Evolutionary conservation across 768 basidiomycete species (phyloP).

Genomic region (Panaeolus papilionaceus): DNA sequence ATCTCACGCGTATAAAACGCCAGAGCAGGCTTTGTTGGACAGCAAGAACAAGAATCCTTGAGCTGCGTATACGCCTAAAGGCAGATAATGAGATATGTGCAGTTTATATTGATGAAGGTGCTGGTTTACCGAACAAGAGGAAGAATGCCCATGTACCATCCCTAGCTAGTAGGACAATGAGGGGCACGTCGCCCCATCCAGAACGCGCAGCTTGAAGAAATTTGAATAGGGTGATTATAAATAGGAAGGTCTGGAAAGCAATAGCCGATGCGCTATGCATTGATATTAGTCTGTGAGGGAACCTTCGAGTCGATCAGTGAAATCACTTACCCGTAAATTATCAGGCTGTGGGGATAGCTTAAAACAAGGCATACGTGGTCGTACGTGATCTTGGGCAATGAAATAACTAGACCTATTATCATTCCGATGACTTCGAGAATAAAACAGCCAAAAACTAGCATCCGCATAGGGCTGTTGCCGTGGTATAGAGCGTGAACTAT

Average conservation of each 20-base stretch:
- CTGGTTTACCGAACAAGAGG: constrained; percentile 42
- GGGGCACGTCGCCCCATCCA: constrained; percentile 48
- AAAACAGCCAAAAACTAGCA: constrained; percentile 34
- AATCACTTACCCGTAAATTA: constrained; percentile 39
- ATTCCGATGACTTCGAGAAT: constrained; percentile 38
- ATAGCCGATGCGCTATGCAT: constrained; percentile 34
- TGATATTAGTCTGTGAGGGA: background rate
- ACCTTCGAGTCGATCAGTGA: background rate
- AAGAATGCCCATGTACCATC: constrained; percentile 53
- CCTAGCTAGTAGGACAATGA: constrained; percentile 47
- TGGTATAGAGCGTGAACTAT: constrained; percentile 49
- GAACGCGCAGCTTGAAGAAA: constrained; percentile 38
- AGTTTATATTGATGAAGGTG: background rate
- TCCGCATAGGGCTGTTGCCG: constrained; percentile 35
- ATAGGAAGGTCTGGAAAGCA: constrained; percentile 45
- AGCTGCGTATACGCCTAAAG: constrained; percentile 33
- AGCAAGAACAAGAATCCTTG: constrained; percentile 34
- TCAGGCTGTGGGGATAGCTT: constrained; percentile 32
- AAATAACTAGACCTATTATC: constrained; percentile 34
- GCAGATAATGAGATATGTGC: constrained; percentile 8
- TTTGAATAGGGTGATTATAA: constrained; percentile 44
- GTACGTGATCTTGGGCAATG: constrained; percentile 38
- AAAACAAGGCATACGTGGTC: constrained; percentile 41
- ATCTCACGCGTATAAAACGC: constrained; percentile 39
- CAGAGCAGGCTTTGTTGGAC: constrained; percentile 33